These are phyloP conservation scores for Lathyrus aphaca DNA, from an alignment of 306 rosid genomes.

Conservation along the genomic window DNA sequence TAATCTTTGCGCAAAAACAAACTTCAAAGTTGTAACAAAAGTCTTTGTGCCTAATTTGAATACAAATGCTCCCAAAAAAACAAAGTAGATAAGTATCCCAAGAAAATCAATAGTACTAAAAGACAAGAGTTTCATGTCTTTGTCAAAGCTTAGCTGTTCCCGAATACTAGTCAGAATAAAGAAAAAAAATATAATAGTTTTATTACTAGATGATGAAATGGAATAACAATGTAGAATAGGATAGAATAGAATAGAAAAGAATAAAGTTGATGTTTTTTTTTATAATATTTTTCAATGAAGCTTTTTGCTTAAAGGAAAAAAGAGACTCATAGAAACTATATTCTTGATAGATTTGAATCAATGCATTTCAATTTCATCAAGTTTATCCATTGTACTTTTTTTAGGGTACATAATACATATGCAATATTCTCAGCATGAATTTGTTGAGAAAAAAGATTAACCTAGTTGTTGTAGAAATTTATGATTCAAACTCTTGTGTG, in stretches of 20 bases:
- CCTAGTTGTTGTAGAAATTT: background rate
- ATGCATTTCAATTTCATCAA: constrained; percentile 6
- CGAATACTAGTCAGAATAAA: constrained; percentile 37
- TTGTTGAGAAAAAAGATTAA: background rate
- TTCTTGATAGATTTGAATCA: too few species aligned
- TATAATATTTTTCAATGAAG: background rate
- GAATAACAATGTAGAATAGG: constrained; percentile 1
- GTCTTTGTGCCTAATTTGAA: constrained; percentile 35
- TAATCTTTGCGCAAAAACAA: constrained; percentile 48
- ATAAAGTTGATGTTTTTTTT: background rate
- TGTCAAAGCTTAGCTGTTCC: constrained; percentile 77
- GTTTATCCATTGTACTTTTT: constrained; percentile 15
- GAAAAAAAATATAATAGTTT: background rate
- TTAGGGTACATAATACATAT: background rate
- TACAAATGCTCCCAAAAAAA: constrained; percentile 26
- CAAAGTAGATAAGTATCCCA: constrained; percentile 42
- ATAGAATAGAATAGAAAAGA: constrained; percentile 13
- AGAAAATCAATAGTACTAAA: constrained; percentile 55
- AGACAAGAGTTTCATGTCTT: constrained; percentile 71
- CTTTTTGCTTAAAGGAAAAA: background rate
- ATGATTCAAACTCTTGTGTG: constrained; percentile 11
- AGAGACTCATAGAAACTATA: background rate
- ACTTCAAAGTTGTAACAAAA: constrained; percentile 25
- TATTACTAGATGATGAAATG: constrained; percentile 44
- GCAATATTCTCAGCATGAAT: background rate